Percentiles rank a stretch among this genome's conserved stretches.
phyloP scores from a whole-genome alignment of 2,329 filamentous ascomycete genomes.

The Didymellaceae sp. region DNA sequence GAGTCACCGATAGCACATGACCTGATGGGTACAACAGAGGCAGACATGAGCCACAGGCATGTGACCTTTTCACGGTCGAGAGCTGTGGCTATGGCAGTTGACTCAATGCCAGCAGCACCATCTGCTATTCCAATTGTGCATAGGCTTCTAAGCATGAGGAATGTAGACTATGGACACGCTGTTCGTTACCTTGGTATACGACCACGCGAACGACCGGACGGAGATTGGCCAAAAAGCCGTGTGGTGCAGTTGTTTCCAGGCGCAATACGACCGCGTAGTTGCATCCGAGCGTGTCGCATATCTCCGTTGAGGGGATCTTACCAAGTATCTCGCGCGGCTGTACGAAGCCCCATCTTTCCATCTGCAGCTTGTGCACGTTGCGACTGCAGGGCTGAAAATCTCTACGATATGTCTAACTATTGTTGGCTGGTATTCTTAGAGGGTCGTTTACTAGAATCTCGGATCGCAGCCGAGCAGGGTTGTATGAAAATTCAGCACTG shows the following conservation, averaged over 20 bases:
- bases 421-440: constrained; percentile 31
- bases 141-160: background rate
- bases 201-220: constrained; percentile 1
- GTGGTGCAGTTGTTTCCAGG: constrained; percentile 4
- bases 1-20: constrained; percentile 8
- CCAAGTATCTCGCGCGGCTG: constrained; percentile 1
- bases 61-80: constrained; percentile 21
- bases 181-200: constrained; percentile 2
- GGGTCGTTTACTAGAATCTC: constrained; percentile 20
- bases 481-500: constrained; percentile 23
- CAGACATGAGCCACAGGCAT: constrained; percentile 24
- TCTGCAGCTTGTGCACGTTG: constrained; percentile 9
- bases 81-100: constrained; percentile 29
- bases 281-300: constrained; percentile 14
- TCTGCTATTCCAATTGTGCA: constrained; percentile 1
- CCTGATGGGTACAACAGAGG: constrained; percentile 9
- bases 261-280: constrained; percentile 14
- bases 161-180: constrained; percentile 7
- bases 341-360: constrained; percentile 1
- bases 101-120: constrained; percentile 1
- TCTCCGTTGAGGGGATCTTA: constrained; percentile 11
- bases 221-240: constrained; percentile 12
- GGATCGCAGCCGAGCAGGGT: constrained; percentile 32
- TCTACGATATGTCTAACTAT: constrained; percentile 14
- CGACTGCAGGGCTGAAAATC: constrained; percentile 14